phyloP scores from a whole-genome alignment of 202 grass and related monocot species.

The Schoenoplectus tabernaemontani region DNA sequence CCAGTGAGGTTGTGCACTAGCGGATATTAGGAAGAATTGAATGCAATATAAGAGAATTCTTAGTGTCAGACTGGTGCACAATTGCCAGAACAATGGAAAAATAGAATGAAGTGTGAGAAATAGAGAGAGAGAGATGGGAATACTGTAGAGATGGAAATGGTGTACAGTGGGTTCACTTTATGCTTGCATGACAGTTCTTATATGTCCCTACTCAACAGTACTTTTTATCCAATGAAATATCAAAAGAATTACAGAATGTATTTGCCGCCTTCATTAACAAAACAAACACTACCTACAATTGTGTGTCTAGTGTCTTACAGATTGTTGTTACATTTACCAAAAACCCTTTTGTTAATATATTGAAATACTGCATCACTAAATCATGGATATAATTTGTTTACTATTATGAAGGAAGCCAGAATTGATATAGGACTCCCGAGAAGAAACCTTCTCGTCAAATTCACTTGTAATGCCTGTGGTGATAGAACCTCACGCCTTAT shows the following conservation, averaged over 20 bases:
- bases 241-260: background rate
- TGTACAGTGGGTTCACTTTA: no score
- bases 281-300: background rate
- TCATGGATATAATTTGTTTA: background rate
- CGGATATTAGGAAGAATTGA: background rate
- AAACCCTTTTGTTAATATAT: background rate
- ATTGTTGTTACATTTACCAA: background rate
- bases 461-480: slow-evolving; percentile 81
- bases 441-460: slow-evolving; percentile 82
- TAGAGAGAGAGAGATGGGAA: no score
- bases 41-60: background rate
- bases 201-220: background rate
- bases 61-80: background rate
- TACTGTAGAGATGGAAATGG: no score
- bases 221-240: background rate
- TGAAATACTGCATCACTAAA: background rate
- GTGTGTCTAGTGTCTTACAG: background rate
- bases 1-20: no score
- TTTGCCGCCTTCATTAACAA: background rate
- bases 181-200: no score
- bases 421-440: slow-evolving; percentile 74
- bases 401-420: slow-evolving; percentile 34
- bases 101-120: no score
- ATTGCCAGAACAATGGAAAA: no score
- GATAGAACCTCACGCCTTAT: slow-evolving; percentile 67